phyloP scores from a whole-genome alignment of 2,329 filamentous ascomycete genomes.

The Arthrocladium fulminans region DNA sequence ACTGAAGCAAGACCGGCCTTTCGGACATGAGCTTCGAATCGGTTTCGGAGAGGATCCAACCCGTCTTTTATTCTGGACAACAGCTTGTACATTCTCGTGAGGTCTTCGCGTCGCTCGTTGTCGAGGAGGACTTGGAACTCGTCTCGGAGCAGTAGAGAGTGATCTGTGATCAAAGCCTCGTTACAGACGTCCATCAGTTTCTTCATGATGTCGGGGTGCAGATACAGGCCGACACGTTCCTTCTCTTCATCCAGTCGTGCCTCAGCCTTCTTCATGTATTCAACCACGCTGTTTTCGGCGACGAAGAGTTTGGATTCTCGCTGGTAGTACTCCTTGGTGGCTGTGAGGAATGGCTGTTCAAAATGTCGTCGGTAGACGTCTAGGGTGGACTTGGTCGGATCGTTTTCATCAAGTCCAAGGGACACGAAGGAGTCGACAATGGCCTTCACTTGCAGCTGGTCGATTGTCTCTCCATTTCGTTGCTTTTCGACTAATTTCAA shows the following conservation, averaged over 20 bases:
- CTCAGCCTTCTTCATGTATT: constrained; percentile 99
- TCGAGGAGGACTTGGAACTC: constrained; percentile 93
- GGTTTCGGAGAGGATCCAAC: constrained; percentile 73
- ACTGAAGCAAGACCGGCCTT: constrained; percentile 83
- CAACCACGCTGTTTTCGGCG: constrained; percentile 91
- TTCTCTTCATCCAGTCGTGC: constrained; percentile 82
- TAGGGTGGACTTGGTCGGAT: constrained; percentile 85
- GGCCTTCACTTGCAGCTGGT: constrained; percentile 92
- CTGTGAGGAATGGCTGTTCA: constrained; percentile 79
- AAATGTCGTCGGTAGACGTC: constrained; percentile 92
- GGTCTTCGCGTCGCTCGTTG: constrained; percentile 88
- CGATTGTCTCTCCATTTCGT: constrained; percentile 93
- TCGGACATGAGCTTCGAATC: constrained; percentile 86
- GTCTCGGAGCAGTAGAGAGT: constrained; percentile 76
- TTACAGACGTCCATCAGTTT: constrained; percentile 82
- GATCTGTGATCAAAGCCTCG: constrained; percentile 78
- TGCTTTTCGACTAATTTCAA: constrained; percentile 94
- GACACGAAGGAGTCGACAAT: constrained; percentile 96
- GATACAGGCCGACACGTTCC: constrained; percentile 81
- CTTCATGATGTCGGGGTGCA: constrained; percentile 80
- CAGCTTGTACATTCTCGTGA: constrained; percentile 91
- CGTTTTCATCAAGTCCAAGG: constrained; percentile 83
- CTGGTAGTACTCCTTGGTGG: constrained; percentile 78
- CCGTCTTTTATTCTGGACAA: constrained; percentile 84
- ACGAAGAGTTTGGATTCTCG: constrained; percentile 91